These are phyloP conservation scores for Penicillium thymicola DNA, from an alignment of 2,329 filamentous ascomycete species.

Conservation along the genomic window DNA sequence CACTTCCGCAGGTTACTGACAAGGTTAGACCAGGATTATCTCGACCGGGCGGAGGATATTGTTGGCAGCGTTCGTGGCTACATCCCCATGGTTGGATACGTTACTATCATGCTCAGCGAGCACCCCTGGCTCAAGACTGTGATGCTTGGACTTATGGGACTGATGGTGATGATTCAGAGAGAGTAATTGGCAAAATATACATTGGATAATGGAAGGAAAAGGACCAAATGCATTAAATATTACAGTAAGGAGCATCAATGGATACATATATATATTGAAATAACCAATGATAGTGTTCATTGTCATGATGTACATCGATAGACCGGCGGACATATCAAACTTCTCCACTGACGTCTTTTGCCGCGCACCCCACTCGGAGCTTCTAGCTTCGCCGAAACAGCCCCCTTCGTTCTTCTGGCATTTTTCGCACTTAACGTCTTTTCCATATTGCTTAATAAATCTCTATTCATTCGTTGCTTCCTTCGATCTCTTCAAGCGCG, in stretches of 20 bases:
- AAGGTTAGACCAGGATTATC: slow-evolving; percentile 70
- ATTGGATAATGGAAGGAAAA: not conserved
- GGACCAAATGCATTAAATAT: not conserved
- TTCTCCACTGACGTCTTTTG: slow-evolving; percentile 21
- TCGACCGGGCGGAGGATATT: slow-evolving; percentile 78
- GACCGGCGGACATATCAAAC: not conserved
- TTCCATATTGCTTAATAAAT: not conserved
- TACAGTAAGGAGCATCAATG: not conserved
- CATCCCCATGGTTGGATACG: slow-evolving; percentile 92
- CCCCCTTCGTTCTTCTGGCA: not conserved
- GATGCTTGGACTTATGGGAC: slow-evolving; percentile 90
- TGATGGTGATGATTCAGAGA: slow-evolving; percentile 86
- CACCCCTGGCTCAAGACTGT: slow-evolving; percentile 96
- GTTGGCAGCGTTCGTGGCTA: slow-evolving; percentile 90
- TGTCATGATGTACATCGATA: not conserved
- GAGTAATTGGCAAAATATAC: slow-evolving; percentile 55
- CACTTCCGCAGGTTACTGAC: not conserved
- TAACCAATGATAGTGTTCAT: not conserved
- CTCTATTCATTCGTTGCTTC: not conserved
- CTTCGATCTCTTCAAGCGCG: not conserved
- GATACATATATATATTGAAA: not conserved
- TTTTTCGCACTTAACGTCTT: not conserved
- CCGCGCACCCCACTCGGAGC: slow-evolving; percentile 12
- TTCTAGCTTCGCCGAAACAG: slow-evolving; percentile 10
- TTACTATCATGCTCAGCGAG: slow-evolving; percentile 92